Conservation (phyloP, 768 basidiomycete species). For the Lepiota subincarnata region DNA sequence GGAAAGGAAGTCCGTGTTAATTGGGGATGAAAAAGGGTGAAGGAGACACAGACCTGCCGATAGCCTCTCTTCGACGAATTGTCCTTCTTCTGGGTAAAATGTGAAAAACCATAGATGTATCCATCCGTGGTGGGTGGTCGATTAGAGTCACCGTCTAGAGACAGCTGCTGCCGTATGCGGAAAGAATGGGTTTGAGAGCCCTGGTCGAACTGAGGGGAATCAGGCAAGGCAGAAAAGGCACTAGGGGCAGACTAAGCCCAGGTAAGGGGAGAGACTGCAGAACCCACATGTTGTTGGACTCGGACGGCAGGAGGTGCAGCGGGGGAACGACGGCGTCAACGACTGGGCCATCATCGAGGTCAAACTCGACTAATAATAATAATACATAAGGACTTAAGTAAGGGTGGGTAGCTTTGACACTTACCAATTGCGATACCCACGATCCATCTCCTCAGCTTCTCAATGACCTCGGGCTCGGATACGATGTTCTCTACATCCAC, state of each 20-base stretch:
- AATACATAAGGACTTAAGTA: not conserved
- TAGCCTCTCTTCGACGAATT: constrained; percentile 70
- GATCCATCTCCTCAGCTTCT: constrained; percentile 61
- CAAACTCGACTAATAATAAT: constrained; percentile 90
- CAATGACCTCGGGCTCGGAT: constrained; percentile 43
- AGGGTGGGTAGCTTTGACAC: constrained; percentile 10
- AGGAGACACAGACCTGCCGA: constrained; percentile 51
- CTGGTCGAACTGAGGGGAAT: constrained; percentile 81
- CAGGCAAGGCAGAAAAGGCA: constrained; percentile 90
- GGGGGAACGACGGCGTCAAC: constrained; percentile 69
- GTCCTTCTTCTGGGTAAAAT: constrained; percentile 73
- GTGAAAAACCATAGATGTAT: constrained; percentile 72
- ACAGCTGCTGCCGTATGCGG: constrained; percentile 57
- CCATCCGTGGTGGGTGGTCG: constrained; percentile 49
- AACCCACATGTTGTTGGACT: constrained; percentile 83
- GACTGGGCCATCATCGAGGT: constrained; percentile 82
- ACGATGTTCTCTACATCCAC: constrained; percentile 38
- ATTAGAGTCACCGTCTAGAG: constrained; percentile 18
- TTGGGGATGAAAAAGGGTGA: not conserved
- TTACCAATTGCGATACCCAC: constrained; percentile 62
- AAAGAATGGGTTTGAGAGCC: constrained; percentile 85
- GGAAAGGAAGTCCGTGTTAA: not conserved
- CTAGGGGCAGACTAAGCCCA: constrained; percentile 34
- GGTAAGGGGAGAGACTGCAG: not conserved
- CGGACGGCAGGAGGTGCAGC: constrained; percentile 55